Evolutionary conservation across 257 asterid genomes (phyloP), one percentile per base, ranked within the genome.

Genomic region (Ilex aquifolium): DNA sequence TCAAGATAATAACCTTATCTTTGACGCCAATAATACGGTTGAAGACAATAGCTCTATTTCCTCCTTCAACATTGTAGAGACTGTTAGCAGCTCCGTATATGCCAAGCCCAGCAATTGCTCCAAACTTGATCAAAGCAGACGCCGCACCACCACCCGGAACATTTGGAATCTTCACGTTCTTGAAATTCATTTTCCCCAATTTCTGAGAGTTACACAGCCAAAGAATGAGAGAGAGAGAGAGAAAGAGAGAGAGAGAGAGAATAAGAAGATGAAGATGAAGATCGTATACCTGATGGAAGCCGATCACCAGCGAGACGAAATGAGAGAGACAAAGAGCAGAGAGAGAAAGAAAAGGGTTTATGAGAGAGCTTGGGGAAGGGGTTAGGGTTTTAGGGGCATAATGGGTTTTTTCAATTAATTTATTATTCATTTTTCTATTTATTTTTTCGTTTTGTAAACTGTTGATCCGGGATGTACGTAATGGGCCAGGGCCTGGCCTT

Each of bases 51-150:
- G 96, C 96, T 11, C 96, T 85, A 66, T 89, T 95, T 44, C 96
- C 96, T 62, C 96, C 96, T 53, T 89, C 97, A 50, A 89, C 97
- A 75, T 84, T 89, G 88, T 89, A 89, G 67, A 89, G 91, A 74
- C 95, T 86, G 81, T 87, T 86, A 52, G 83, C 29, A 62, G 81
- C 66, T 74, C 91, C 97, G 55, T 86, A 86, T 1, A 90, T 31
- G 32, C 94, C 88, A 48, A 87, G 69, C 59, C 94, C 91, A 31
- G 88, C 95, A 62, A 83, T 60, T 59, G 81, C 12, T 44, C 91
- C 95, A 64, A 87, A 15, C 63, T 84, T 78, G 74, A 85, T 63
- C 55, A 90, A 52, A 55, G 85, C 79, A 57, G 95, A 87, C 2
- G 85, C 78, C 2, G 87, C 85, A 58, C 88, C 91, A 13, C 91